Percentiles rank a stretch among this genome's conserved stretches.
Evolutionary conservation across 305 asterid genomes (phyloP).

Genomic region (Fraxinus platypoda): DNA sequence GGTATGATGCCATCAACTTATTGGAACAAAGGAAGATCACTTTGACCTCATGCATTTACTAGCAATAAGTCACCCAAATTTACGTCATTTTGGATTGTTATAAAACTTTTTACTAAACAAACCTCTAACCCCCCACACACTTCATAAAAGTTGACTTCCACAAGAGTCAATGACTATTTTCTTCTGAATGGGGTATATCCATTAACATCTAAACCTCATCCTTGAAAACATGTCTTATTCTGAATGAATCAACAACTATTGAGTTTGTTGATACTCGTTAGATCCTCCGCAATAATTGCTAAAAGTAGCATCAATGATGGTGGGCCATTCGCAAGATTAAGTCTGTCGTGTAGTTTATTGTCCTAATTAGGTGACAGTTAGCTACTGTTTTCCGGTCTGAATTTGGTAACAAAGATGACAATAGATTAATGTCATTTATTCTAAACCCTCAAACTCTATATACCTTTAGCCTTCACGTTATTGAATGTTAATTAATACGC

Average conservation of each 20-base stretch:
- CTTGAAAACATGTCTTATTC: neutral
- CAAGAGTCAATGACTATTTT: neutral
- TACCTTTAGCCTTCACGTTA: neutral
- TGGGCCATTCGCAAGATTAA: neutral
- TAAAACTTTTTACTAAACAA: neutral
- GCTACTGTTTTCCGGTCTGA: conserved; percentile 1
- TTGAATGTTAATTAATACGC: conserved; percentile 5
- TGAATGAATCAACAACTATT: neutral
- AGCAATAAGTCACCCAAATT: neutral
- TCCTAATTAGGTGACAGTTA: conserved; percentile 4
- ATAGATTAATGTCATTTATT: conserved; percentile 8
- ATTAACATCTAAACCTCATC: conserved; percentile 7
- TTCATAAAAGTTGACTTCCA: conserved; percentile 3
- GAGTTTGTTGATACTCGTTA: neutral
- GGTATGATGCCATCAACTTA: neutral
- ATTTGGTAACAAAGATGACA: neutral
- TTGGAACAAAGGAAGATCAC: neutral
- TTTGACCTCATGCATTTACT: neutral
- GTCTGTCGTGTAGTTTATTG: neutral
- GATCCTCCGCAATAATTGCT: neutral
- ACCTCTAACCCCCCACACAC: neutral
- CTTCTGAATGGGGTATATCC: neutral
- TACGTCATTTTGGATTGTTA: neutral
- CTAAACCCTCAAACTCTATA: conserved; percentile 7
- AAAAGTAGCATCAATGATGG: neutral